Base-by-base conservation (phyloP, 2,329 filamentous ascomycete genomes). In the Aspergillus piperis region DNA sequence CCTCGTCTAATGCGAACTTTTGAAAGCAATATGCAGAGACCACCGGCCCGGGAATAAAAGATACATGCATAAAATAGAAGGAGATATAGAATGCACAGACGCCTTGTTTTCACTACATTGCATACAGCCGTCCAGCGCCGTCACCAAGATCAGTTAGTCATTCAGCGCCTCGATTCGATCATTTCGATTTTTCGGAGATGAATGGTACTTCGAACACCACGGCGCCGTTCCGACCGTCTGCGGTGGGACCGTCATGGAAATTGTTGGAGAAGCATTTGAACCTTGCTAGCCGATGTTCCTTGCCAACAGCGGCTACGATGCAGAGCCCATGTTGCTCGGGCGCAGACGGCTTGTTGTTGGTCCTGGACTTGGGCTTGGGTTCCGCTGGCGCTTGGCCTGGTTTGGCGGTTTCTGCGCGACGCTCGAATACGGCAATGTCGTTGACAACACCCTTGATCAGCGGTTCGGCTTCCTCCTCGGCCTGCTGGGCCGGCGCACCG, bases 341-440 rank as follows among this genome's bases (percentile, higher is more conserved):
- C 58, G 90, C 86, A 19, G 66, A 61, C 13, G 61, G 27, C 13
- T 61, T 47, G 3, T 60, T 38, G 15, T 57, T 58, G 3, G 65
- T 56, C 36, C 66, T 66, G 5, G 65, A 60, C 30, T 66, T 66
- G 5, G 68, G 61, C 50, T 71, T 68, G 10, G 66, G 55, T 36
- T 71, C 70, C 30, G 61, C 57, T 8, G 59, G 60, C 21, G 49
- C 41, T 36, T 71, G 67, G 32, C 65, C 66, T 11, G 68, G 62
- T 8, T 70, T 71, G 41, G 54, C 54, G 17, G 66, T 68, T 38
- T 76, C 73, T 6, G 69, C 68, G 7, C 92, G 92, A 17, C 91
- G 84, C 75, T 98, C 95, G 68, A 95, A 92, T 13, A 96, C 84
- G 1, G 90, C 86, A 61, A 99, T 88, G 67, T 91, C 92, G 72